Percentiles rank a stretch among this genome's conserved stretches.
These are phyloP conservation scores for Macaranga tanarius DNA, from an alignment of 441 rosid species.

Conservation along the genomic window DNA sequence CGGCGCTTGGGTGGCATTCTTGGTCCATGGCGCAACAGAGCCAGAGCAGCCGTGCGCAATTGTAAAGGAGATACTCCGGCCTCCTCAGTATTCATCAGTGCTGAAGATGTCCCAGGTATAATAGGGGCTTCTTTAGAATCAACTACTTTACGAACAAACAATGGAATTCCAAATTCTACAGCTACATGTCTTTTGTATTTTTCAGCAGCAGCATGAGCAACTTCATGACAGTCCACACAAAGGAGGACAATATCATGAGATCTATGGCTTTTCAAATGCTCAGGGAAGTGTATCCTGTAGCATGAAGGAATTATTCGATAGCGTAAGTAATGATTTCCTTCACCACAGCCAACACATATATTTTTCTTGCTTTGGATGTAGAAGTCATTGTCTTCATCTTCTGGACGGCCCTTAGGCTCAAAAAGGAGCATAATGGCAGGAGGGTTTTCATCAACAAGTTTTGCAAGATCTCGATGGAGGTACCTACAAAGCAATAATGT, in stretches of 20 bases:
- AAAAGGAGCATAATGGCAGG: conserved; percentile 88
- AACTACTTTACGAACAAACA: conserved; percentile 71
- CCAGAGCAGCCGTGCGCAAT: conserved; percentile 90
- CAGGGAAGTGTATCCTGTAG: conserved; percentile 96
- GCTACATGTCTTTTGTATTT: conserved; percentile 77
- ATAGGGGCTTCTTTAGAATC: conserved; percentile 50
- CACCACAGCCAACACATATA: conserved; percentile 94
- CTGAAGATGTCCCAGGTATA: conserved; percentile 38
- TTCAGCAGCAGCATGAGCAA: conserved; percentile 95
- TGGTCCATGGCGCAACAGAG: conserved; percentile 83
- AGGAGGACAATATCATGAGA: conserved; percentile 96
- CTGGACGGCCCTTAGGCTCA: conserved; percentile 97
- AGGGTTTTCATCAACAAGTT: conserved; percentile 73
- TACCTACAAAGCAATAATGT: conserved; percentile 55
- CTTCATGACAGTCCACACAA: conserved; percentile 97
- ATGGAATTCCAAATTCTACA: conserved; percentile 78
- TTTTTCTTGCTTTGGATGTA: conserved; percentile 93
- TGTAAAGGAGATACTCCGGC: conserved; percentile 87
- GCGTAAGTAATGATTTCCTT: conserved; percentile 85
- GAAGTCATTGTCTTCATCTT: conserved; percentile 94
- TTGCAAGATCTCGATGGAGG: conserved; percentile 70
- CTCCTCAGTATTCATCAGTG: conserved; percentile 40
- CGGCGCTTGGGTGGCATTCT: conserved; percentile 74
- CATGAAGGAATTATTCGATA: conserved; percentile 95
- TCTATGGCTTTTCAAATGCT: conserved; percentile 96